Base-by-base conservation (phyloP, 148 eudicot species). In the Gaultheria prostrata region DNA sequence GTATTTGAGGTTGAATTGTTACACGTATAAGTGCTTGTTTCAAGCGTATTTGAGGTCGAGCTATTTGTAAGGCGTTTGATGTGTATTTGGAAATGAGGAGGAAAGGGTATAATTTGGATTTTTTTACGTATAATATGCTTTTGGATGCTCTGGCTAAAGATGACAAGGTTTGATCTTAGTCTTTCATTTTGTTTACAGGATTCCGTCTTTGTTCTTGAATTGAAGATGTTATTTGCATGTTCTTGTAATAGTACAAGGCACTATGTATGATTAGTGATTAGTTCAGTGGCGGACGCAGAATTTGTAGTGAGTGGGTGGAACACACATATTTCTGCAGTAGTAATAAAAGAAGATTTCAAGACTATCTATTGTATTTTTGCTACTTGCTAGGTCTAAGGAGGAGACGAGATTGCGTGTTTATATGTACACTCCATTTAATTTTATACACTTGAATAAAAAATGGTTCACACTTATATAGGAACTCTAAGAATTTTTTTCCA, bases 1-100 rank as follows among this genome's bases (percentile, higher is more conserved):
- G n/a, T n/a, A n/a, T n/a, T n/a, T 96, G 86, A 78, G n/a, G 84
- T 8, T 92, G 93, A 96, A 90, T 88, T 83, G 93, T 61, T 96
- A 93, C 72, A 94, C 94, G 0, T 94, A 89, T 82, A 95, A 92
- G 89, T 96, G 97, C 76, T 83, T 92, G 32, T 33, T 96, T 57
- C 99, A 96, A 89, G 95, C 99, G 20, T 92, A 93, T 88, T 85
- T 96, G 88, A 87, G 98, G 82, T 83, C 87, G 28, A 77, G 83
- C 74, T 82, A 89, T 56, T 70, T 82, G 20, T 8, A 90, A 88
- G 69, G 98, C 93, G 1, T 83, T 85, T 74, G 78, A 81, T 61
- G 97, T 93, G 86, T 96, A 92, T 83, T 26, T 32, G 33, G 89
- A 87, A 28, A 92, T 96, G 90, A 89, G 86, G 85, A 90, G 89